Percentiles rank a stretch among this genome's conserved stretches.
Evolutionary conservation across 129 eudicot genomes (phyloP).

Genomic region (Flaveria robusta): DNA sequence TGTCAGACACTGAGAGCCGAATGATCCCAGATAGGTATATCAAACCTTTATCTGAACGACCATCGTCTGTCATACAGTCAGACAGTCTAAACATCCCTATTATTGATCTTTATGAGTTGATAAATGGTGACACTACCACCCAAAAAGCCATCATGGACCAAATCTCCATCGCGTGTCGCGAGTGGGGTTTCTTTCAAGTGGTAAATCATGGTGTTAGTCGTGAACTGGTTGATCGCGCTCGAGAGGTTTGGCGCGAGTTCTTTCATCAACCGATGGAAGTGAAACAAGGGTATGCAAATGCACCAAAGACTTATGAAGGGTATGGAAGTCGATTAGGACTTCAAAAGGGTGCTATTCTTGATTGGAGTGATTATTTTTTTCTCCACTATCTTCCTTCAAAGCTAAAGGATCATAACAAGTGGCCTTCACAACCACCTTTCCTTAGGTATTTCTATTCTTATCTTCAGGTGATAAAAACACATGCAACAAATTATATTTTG

Average conservation of each 20-base stretch:
- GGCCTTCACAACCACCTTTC: conserved; percentile 70
- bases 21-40: conserved; percentile 59
- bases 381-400: conserved; percentile 74
- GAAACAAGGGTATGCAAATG: conserved; percentile 67
- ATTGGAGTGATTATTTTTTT: conserved; percentile 84
- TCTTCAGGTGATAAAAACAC: conserved; percentile 8
- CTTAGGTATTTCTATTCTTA: conserved; percentile 23
- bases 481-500: no score
- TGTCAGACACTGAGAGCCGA: conserved; percentile 42
- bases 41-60: conserved; percentile 61
- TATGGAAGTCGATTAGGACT: conserved; percentile 81
- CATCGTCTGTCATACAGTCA: conserved; percentile 18
- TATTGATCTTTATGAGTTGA: conserved; percentile 51
- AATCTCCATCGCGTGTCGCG: conserved; percentile 57
- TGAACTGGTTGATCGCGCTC: conserved; percentile 60
- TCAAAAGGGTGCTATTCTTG: conserved; percentile 80
- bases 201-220: conserved; percentile 69
- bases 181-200: conserved; percentile 84
- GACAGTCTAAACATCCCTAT: conserved; percentile 50
- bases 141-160: conserved; percentile 24
- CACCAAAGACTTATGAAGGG: conserved; percentile 76
- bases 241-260: conserved; percentile 66
- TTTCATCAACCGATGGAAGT: conserved; percentile 80
- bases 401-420: conserved; percentile 65
- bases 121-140: conserved; percentile 19